Evolutionary conservation across 140 eudicot genomes (phyloP), one percentile per base, ranked within the genome.

Genomic region (Anethum foeniculum): DNA sequence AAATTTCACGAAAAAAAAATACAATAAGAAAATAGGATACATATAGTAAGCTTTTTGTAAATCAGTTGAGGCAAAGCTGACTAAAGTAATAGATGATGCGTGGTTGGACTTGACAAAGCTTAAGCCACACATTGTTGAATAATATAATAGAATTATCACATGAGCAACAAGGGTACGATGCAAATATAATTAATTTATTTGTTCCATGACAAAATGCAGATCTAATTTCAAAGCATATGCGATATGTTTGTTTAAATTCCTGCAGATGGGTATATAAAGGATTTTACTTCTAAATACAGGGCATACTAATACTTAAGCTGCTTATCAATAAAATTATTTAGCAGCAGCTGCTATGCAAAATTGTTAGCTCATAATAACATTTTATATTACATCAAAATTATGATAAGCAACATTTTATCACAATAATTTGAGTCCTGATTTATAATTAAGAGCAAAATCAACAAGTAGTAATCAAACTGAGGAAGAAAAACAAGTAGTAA

Each of bases 61-160:
- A 58, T n/a, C 71, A 62, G 71, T 27, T 62, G 71, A 62, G 71
- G 71, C 71, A 62, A 62, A 62, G 71, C 71, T 62, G 71, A 62
- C 71, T 62, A 62, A 25, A 62, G 14, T 3, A 25, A 27, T 11
- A 12, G 71, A 27, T 62, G 71, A 60, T 60, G 68, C n/a, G 68
- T n/a, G 32, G 68, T 60, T 60, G 68, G 68, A n/a, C 68, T 60
- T 23, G 32, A 60, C 32, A 62, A 62, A 62, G n/a, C n/a, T n/a
- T n/a, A n/a, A n/a, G 36, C 71, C 71, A 3, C 71, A 62, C 71
- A 25, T 25, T 62, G 71, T 62, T 62, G 71, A 25, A 62, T 60
- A 25, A 54, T 49, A 15, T 1, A 15, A 49, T 54, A 52, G 19
- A 15, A 52, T n/a, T 52, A 18, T 52, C 62, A 18, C n/a, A 19